Conservation (phyloP, 2,329 filamentous ascomycete genomes). For the Fusarium sp. region DNA sequence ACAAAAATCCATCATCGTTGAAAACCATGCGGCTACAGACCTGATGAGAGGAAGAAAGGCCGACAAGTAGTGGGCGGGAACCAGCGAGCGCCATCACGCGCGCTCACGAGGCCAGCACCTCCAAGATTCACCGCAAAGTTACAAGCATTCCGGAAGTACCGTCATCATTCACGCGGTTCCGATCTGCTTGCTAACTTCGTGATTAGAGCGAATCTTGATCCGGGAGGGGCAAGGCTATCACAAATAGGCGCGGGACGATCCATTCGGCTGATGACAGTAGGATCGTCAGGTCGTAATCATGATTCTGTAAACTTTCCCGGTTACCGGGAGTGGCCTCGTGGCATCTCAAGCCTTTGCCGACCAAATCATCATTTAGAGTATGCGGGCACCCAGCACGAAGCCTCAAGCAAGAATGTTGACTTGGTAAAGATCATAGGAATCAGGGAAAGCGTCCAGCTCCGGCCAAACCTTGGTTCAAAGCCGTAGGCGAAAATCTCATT, state of each 20-base stretch:
- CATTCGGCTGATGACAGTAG: conserved; percentile 2
- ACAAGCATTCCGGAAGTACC: conserved; percentile 16
- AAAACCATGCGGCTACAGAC: conserved; percentile 31
- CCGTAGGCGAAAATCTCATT: conserved; percentile 19
- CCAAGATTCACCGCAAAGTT: conserved; percentile 14
- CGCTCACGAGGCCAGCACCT: neutral
- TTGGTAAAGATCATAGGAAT: conserved; percentile 1
- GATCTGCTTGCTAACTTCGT: conserved; percentile 12
- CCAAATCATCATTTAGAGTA: neutral
- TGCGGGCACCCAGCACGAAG: neutral
- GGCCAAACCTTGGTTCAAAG: conserved; percentile 21
- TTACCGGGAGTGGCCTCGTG: conserved; percentile 34
- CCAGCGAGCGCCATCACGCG: conserved; percentile 17
- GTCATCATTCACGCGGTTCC: conserved; percentile 22
- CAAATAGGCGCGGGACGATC: conserved; percentile 17
- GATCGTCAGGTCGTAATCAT: conserved; percentile 27
- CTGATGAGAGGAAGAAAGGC: conserved; percentile 3
- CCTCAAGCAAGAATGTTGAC: conserved; percentile 6
- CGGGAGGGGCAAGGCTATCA: conserved; percentile 29
- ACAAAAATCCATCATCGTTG: conserved; percentile 21
- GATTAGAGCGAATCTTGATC: conserved; percentile 14
- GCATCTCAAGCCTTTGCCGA: conserved; percentile 23
- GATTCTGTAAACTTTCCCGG: conserved; percentile 20
- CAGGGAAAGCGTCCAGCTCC: conserved; percentile 1
- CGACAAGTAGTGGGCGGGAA: neutral